These are phyloP conservation scores for Anthoceros angustus DNA, from an alignment of 225 moss, liverwort and hornwort genomes.

Conservation along the genomic window DNA sequence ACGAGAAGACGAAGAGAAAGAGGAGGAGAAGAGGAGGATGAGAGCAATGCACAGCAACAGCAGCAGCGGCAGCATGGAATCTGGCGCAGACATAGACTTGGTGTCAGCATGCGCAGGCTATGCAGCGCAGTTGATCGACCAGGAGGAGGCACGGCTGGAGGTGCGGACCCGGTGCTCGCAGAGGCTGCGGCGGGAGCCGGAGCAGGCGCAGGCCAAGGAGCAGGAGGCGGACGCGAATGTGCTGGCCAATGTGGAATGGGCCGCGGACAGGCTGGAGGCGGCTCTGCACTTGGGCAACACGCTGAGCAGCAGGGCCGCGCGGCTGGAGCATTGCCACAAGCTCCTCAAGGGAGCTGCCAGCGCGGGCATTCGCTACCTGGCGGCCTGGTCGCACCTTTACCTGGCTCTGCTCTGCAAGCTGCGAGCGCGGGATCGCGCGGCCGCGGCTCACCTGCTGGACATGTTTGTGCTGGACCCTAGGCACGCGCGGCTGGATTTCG, in stretches of 20 bases:
- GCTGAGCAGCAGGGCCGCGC: constrained; percentile 21
- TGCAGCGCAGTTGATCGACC: background rate
- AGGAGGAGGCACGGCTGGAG: constrained; percentile 1
- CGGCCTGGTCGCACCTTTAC: constrained; percentile 35
- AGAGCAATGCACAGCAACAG: no score
- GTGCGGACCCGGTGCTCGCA: constrained; percentile 15
- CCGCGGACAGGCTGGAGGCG: constrained; percentile 37
- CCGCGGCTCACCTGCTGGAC: constrained; percentile 26
- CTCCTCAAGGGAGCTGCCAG: constrained; percentile 25
- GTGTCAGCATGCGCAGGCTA: background rate
- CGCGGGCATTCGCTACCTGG: constrained; percentile 30
- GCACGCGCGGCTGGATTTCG: constrained; percentile 24
- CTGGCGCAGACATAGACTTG: background rate
- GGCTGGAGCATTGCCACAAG: constrained; percentile 36
- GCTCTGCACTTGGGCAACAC: constrained; percentile 22
- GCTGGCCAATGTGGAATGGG: constrained; percentile 48
- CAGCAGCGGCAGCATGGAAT: no score
- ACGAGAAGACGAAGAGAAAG: no score
- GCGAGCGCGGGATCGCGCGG: constrained; percentile 21
- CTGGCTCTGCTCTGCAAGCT: constrained; percentile 43
- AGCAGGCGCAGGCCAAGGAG: constrained; percentile 11
- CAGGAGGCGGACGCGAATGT: constrained; percentile 39
- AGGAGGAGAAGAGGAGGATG: no score
- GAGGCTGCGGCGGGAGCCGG: constrained; percentile 22
- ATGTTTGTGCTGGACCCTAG: constrained; percentile 37